These are phyloP conservation scores for Alopecurus myosuroides DNA, from an alignment of 176 grass and related monocot genomes.

Conservation along the genomic window DNA sequence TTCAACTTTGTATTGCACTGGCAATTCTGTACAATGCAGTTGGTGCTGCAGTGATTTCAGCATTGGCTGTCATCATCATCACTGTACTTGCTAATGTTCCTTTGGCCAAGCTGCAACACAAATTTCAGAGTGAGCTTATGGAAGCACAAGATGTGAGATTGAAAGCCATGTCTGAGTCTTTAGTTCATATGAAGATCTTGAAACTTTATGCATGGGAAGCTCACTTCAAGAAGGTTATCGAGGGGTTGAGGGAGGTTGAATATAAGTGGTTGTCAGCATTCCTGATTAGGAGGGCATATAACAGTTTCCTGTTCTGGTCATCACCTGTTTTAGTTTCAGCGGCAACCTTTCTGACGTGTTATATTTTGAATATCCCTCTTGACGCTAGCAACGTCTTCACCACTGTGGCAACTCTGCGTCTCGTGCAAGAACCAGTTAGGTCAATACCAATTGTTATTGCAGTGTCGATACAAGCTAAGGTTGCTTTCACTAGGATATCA, in stretches of 20 bases:
- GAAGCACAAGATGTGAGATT: slow-evolving; percentile 77
- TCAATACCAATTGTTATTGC: slow-evolving; percentile 86
- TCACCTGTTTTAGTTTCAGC: slow-evolving; percentile 90
- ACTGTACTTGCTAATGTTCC: slow-evolving; percentile 82
- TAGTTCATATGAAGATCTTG: slow-evolving; percentile 79
- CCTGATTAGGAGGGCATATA: slow-evolving; percentile 84
- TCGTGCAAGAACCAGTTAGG: slow-evolving; percentile 84
- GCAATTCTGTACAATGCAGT: slow-evolving; percentile 75
- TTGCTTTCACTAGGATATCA: slow-evolving; percentile 69
- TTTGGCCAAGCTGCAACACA: slow-evolving; percentile 76
- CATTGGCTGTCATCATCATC: slow-evolving; percentile 66
- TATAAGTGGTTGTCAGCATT: slow-evolving; percentile 76
- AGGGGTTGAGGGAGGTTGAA: slow-evolving; percentile 66
- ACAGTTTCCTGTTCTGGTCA: slow-evolving; percentile 82
- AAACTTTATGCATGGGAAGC: slow-evolving; percentile 94
- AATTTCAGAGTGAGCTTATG: slow-evolving; percentile 85
- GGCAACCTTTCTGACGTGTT: slow-evolving; percentile 83
- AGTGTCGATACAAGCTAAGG: slow-evolving; percentile 76
- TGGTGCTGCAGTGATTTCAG: slow-evolving; percentile 56
- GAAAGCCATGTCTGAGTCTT: slow-evolving; percentile 82
- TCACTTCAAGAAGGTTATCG: slow-evolving; percentile 83
- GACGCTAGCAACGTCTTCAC: slow-evolving; percentile 87
- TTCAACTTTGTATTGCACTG: slow-evolving; percentile 78
- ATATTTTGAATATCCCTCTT: slow-evolving; percentile 63
- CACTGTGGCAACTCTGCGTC: slow-evolving; percentile 76